phyloP scores from a whole-genome alignment of 1,284 basidiomycete species.

The Sutorius eximius region DNA sequence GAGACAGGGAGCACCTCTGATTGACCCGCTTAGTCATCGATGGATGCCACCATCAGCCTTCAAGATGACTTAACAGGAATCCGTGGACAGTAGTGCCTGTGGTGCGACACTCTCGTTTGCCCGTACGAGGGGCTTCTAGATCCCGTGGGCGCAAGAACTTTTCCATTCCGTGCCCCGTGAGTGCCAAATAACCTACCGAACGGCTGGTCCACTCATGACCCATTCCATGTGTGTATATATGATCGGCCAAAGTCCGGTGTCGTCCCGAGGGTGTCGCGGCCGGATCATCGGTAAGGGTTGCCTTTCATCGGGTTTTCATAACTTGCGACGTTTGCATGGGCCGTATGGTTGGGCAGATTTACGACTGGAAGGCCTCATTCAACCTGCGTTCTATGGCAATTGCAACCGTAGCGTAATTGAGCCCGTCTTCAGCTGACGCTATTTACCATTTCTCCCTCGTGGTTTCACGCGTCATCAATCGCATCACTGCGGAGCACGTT shows the following conservation, averaged over 20 bases:
- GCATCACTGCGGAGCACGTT: slow-evolving; percentile 14
- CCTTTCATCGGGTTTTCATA: slow-evolving; percentile 3
- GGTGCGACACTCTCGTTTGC: slow-evolving; percentile 3
- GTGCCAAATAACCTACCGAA: slow-evolving; percentile 4
- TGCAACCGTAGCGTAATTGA: slow-evolving; percentile 2
- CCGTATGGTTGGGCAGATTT: not conserved
- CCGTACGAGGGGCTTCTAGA: not conserved
- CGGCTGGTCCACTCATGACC: slow-evolving; percentile 1
- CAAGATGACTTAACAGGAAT: slow-evolving; percentile 21
- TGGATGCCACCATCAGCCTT: slow-evolving; percentile 11
- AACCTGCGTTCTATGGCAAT: slow-evolving; percentile 15
- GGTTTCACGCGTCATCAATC: slow-evolving; percentile 1
- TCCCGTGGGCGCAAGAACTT: not conserved
- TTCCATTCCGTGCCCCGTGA: slow-evolving; percentile 15
- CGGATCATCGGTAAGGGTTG: slow-evolving; percentile 19
- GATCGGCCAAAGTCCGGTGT: not conserved
- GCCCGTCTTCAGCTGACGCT: slow-evolving; percentile 1
- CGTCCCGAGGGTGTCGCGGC: slow-evolving; percentile 10
- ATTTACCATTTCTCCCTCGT: slow-evolving; percentile 9
- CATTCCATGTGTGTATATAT: not conserved
- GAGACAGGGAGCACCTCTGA: not conserved
- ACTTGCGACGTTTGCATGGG: not conserved
- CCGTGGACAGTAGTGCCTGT: not conserved
- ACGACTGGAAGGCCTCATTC: slow-evolving; percentile 9
- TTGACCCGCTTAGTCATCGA: slow-evolving; percentile 23